Base-by-base conservation (phyloP, 163 green algal genomes). In the Prototheca cutis region DNA sequence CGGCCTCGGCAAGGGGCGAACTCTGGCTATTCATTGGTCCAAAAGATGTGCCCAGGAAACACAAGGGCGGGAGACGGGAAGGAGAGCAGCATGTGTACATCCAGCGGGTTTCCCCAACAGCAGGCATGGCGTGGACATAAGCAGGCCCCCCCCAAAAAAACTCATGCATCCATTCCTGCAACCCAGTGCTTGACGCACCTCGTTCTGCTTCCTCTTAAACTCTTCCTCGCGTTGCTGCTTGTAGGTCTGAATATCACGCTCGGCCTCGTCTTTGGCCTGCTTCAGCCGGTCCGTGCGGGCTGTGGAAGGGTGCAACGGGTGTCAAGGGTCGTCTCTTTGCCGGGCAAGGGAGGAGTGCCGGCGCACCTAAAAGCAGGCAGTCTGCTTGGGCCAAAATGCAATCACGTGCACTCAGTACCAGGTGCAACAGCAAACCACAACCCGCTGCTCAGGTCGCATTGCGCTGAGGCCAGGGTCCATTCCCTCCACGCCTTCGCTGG, bases 211-310 rank as follows among this genome's bases (percentile, higher is more conserved):
- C 63, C 88, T 84, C 63, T 91, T 76, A 63, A 89, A 94, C 3
- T 77, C 73, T 2, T 81, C 80, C 65, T 95, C 87, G 3, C 82
- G 74, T 71, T 92, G 76, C 6, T 76, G 62, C 40, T 83, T 82
- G 72, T 90, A 95, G 0, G 79, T 70, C 53, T 75, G 70, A 49
- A 95, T 84, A 63, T 95, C 87, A 45, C 74, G 78, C 66, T 94
- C 87, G 19, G 87, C 87, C 68, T 95, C 87, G 8, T 75, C 77
- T 63, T 94, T 93, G 3, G 87, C 87, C 62, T 94, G 81, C 57
- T 86, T 87, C 62, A 95, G 61, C 10, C 84, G 71, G 29, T 92
- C 83, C 7, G 70, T 47, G 69, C 93, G 94, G 32, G 77, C 86
- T 94, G 30, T 2, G 55, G 39, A 39, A 10, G 39, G 39, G 15